Evolutionary conservation across 1,284 basidiomycete genomes (phyloP), one percentile per base, ranked within the genome.

Genomic region (Hypsizygus ulmarius): DNA sequence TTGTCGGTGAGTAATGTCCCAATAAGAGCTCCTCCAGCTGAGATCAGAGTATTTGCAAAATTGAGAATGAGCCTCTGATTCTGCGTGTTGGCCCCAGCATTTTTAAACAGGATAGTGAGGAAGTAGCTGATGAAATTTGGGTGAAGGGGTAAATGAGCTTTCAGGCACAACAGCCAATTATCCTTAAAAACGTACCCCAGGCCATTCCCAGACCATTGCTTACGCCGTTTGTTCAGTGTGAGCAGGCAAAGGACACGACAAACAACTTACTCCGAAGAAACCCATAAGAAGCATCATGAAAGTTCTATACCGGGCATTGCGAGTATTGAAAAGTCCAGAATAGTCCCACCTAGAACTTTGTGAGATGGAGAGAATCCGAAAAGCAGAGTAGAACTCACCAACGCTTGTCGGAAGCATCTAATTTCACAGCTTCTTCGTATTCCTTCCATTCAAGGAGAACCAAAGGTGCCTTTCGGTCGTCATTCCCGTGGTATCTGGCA

Each of bases 381-480:
- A 14, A 28, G 8, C 18, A 33, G 16, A 30, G 28, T 2, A 30
- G 33, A 30, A 53, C 61, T 25, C 35, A 71, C 79, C 79, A 82
- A 45, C 76, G 68, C 64, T 84, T 84, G 63, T 85, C 81, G 11
- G 77, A 75, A 16, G 75, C 81, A 56, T 80, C 72, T 5, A 74
- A 51, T 32, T 67, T 64, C 46, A 83, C 75, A 5, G 70, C 63
- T 53, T 79, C 78, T 55, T 77, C 71, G 60, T 79, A 78, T 59
- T 84, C 82, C 43, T 66, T 69, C 68, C 73, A 75, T 59, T 84
- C 75, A n/a, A 83, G 68, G 25, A 64, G 59, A n/a, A 75, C 77
- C 29, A 74, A 62, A 47, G 75, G 78, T 49, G 72, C 72, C 51
- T 72, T 68, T 19, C 63, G 63, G 47, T 78, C 69, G 14, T 68